Percentiles rank a stretch among this genome's conserved stretches.
These are phyloP conservation scores for Dianthus caryophyllus DNA, from an alignment of 148 eudicot genomes.

Conservation along the genomic window DNA sequence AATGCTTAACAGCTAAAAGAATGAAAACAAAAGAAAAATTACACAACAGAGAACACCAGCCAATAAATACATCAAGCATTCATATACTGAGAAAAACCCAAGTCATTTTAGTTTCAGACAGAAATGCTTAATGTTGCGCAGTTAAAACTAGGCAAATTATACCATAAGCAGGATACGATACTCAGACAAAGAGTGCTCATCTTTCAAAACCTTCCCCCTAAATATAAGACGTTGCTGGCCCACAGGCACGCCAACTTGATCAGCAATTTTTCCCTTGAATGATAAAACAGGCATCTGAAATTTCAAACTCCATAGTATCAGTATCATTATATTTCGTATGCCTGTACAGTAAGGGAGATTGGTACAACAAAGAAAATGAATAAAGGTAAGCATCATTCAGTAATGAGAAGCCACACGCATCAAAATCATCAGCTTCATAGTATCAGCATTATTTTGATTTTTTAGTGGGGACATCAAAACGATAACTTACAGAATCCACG, in stretches of 20 bases:
- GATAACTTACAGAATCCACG: no score
- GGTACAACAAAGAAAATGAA: not conserved
- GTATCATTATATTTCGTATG: slow-evolving; percentile 7
- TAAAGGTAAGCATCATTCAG: not conserved
- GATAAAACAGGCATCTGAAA: slow-evolving; percentile 64
- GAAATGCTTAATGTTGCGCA: not conserved
- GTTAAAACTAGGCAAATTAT: not conserved
- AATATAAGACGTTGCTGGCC: slow-evolving; percentile 87
- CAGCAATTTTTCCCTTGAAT: slow-evolving; percentile 79
- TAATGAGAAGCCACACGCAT: not conserved
- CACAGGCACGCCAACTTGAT: slow-evolving; percentile 69
- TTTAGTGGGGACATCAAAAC: no score
- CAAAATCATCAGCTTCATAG: no score
- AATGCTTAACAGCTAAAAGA: not conserved
- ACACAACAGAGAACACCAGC: no score
- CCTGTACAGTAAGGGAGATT: not conserved
- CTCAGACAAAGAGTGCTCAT: slow-evolving; percentile 69
- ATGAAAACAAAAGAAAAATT: not conserved
- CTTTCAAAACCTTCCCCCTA: slow-evolving; percentile 91
- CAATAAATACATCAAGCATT: not conserved
- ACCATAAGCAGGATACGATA: slow-evolving; percentile 66
- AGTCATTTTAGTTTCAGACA: not conserved
- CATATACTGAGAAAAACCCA: not conserved
- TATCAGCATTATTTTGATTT: no score
- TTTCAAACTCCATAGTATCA: slow-evolving; percentile 8